A percentile compares a stretch with the other conserved stretches of the same genome.
phyloP scores from a whole-genome alignment of 1,284 basidiomycete genomes.

The Vanrija sp. region DNA sequence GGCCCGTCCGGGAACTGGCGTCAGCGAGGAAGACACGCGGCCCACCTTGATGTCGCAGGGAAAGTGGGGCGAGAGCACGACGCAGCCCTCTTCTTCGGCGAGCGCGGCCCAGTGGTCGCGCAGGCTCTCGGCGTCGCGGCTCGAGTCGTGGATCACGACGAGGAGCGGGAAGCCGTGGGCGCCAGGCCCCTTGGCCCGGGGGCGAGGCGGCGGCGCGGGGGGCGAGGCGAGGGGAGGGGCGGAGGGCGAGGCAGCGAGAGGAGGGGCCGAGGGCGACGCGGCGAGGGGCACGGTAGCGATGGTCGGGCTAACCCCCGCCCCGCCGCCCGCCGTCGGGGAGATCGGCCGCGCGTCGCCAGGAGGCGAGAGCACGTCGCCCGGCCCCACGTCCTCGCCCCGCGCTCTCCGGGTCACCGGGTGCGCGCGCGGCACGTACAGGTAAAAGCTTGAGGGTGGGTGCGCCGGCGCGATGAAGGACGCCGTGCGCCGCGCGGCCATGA shows the following conservation, averaged over 20 bases:
- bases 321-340: background rate
- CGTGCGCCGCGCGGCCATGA: conserved; percentile 12
- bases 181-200: background rate
- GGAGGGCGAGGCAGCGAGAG: background rate
- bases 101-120: conserved; percentile 8
- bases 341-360: too few relatives aligned
- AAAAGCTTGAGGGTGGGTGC: conserved; percentile 13
- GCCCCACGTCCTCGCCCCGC: conserved; percentile 10
- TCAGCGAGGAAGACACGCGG: background rate
- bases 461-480: conserved; percentile 9
- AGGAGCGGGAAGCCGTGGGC: conserved; percentile 11
- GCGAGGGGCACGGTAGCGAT: background rate
- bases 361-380: background rate
- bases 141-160: conserved; percentile 16
- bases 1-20: conserved; percentile 17
- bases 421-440: conserved; percentile 14
- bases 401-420: conserved; percentile 18
- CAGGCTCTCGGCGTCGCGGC: conserved; percentile 13
- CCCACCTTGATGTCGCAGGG: conserved; percentile 16
- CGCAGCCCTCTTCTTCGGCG: conserved; percentile 13
- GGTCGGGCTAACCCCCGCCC: background rate
- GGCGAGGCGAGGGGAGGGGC: too few relatives aligned
- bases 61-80: conserved; percentile 16
- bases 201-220: too few relatives aligned
- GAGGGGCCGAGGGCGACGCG: background rate